Conservation (phyloP, 1,139 yeast genomes). For the Arxiozyma bovina region DNA sequence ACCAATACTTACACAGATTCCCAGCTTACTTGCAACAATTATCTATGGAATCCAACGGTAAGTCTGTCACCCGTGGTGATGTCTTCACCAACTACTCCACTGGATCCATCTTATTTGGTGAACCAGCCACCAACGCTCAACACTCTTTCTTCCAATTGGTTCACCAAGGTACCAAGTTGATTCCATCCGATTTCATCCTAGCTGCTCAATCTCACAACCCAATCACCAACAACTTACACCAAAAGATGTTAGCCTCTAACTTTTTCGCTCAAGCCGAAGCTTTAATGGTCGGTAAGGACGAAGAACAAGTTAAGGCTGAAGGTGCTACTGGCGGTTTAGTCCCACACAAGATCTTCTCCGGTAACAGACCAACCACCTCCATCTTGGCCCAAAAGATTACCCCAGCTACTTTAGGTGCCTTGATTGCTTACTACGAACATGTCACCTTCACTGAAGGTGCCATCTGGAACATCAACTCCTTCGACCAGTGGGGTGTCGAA, state of each 20-base stretch:
- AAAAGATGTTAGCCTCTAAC: constrained; percentile 95
- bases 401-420: constrained; percentile 90
- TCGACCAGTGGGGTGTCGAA: constrained; percentile 99
- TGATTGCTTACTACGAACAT: constrained; percentile 96
- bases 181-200: constrained; percentile 91
- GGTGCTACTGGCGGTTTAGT: constrained; percentile 80
- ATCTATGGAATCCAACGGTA: constrained; percentile 98
- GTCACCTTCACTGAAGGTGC: constrained; percentile 98
- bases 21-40: constrained; percentile 98
- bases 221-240: constrained; percentile 86
- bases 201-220: constrained; percentile 99
- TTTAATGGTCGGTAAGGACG: constrained; percentile 89
- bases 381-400: constrained; percentile 92
- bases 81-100: constrained; percentile 89
- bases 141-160: constrained; percentile 99
- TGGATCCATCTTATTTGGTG: constrained; percentile 92
- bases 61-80: constrained; percentile 88
- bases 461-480: constrained; percentile 96
- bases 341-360: constrained; percentile 93
- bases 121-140: constrained; percentile 98
- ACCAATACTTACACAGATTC: constrained; percentile 97
- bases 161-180: constrained; percentile 96
- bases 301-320: constrained; percentile 75
- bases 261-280: constrained; percentile 98
- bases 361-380: constrained; percentile 98